Base-by-base conservation (phyloP, 2,329 filamentous ascomycete genomes). In the Arthrobotrys sinensis region DNA sequence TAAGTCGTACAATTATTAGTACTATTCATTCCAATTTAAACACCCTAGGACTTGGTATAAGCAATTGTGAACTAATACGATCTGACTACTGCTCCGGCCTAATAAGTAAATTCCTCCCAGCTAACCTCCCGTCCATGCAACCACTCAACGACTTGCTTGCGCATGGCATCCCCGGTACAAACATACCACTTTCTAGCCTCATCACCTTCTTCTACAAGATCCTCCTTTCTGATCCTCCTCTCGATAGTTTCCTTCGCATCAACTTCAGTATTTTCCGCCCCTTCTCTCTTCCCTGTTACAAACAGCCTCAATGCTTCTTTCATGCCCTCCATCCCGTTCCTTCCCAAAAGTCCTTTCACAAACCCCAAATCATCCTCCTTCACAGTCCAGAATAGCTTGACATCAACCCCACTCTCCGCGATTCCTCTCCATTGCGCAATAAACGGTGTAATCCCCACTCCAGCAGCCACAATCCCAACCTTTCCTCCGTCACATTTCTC, bases 381-480 rank as follows among this genome's bases (percentile, higher is more conserved):
- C 3, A 94, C 80, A 1, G 89, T 90, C 93, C 93, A 96, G 0
- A 93, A 85, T 3, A 96, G 82, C 28, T 81, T 84, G 43, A 96
- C 82, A 2, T 83, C 82, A 0, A 83, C 81, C 4, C 85, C 79
- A 73, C 86, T 48, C 19, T 72, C 66, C n/a, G 48, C 83, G 0
- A 93, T 82, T 4, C 87, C 84, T 0, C 85, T 85, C n/a, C 90
- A 86, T 81, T 93, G 91, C 0, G 90, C 89, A n/a, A 96, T 85
- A 2, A 96, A 81, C 1, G 93, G 93, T 32, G 93, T 97, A 78
- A 96, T 93, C 0, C 93, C 93, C 5, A 97, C 92, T 2, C 93
- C 93, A 0, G 89, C 92, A 4, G 92, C 92, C 2, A 96, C 84
- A 80, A 94, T 96, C 0, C 86, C 86, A 0, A 87, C 82, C 0